Base-by-base conservation (phyloP, 805 yeast species). In the Priceomyces carsonii region DNA sequence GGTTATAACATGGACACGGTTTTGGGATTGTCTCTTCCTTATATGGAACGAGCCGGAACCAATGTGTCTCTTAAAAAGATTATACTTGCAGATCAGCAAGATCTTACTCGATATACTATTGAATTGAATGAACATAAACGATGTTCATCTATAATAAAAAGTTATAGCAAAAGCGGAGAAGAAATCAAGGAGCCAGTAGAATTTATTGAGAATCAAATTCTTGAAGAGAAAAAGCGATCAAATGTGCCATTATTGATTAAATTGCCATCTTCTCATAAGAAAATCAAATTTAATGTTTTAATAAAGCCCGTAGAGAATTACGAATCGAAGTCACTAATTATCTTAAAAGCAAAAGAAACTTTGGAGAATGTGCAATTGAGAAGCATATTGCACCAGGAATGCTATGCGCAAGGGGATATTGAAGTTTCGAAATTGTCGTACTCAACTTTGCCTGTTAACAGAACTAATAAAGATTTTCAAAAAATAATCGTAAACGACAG, bases 341-440 rank as follows among this genome's bases (percentile, higher is more conserved):
- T 68, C 9, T 57, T 62, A 8, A 67, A 67, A 29, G 44, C 64
- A 1, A 43, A 40, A 18, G 53, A 51, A 8, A 43, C 9, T 28
- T 36, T 2, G 39, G 39, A 2, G 25, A n/a, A n/a, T n/a, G n/a
- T n/a, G n/a, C 23, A 30, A 4, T 40, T 56, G 3, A 42, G 39
- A 15, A 34, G 33, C 20, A 29, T 37, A 6, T 35, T 49, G 8
- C 27, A 28, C 8, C 42, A 40, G 12, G 37, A 41, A 5, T 33
- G 15, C 8, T 26, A 31, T 31, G 29, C 35, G 25, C 22, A 33
- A n/a, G 36, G 36, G 12, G 29, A 26, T 8, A 31, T 50, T 13
- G 65, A 61, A 26, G 45, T 59, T 3, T 64, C 72, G 10, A 57
- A 52, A 32, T 45, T 66, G 5, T 48, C 47, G 6, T 61, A 50